A percentile compares a stretch with the other conserved stretches of the same genome.
These are phyloP conservation scores for Quercus aquifolioides DNA, from an alignment of 306 rosid genomes.

Conservation along the genomic window DNA sequence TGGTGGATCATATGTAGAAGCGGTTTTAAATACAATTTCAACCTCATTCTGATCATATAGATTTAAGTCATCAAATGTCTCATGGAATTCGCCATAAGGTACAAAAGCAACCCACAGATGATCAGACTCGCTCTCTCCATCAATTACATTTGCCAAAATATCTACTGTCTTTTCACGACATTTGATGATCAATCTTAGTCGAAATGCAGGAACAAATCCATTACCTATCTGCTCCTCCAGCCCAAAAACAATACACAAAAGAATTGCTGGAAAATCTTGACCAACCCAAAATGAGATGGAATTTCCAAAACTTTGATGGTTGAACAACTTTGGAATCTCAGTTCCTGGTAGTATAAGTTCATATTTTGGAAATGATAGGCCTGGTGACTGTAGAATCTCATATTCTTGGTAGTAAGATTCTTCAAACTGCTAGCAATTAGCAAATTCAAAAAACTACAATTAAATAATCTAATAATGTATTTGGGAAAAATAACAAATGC, in stretches of 20 bases:
- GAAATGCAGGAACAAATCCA: slow-evolving; percentile 9
- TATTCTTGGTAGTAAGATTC: no score
- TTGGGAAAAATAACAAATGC: no score
- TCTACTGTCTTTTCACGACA: not conserved
- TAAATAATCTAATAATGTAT: no score
- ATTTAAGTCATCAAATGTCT: slow-evolving; percentile 26
- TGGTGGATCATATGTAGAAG: slow-evolving; percentile 1
- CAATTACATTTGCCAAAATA: no score
- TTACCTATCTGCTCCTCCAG: slow-evolving; percentile 15
- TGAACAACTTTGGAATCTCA: not conserved
- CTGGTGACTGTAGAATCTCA: no score
- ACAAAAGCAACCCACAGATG: no score
- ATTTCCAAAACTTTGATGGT: slow-evolving; percentile 14
- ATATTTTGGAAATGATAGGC: not conserved
- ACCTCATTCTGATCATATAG: slow-evolving; percentile 18
- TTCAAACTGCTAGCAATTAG: no score
- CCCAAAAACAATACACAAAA: slow-evolving; percentile 25
- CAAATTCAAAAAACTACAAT: no score
- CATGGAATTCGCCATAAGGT: slow-evolving; percentile 6
- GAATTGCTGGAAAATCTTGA: slow-evolving; percentile 17
- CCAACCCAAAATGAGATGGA: slow-evolving; percentile 27
- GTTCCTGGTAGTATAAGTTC: slow-evolving; percentile 26
- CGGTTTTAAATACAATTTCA: slow-evolving; percentile 27
- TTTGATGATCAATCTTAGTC: slow-evolving; percentile 17
- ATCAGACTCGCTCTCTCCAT: no score